These are phyloP conservation scores for Trichophyton rubrum DNA, from an alignment of 2,329 filamentous ascomycete species.

Conservation along the genomic window DNA sequence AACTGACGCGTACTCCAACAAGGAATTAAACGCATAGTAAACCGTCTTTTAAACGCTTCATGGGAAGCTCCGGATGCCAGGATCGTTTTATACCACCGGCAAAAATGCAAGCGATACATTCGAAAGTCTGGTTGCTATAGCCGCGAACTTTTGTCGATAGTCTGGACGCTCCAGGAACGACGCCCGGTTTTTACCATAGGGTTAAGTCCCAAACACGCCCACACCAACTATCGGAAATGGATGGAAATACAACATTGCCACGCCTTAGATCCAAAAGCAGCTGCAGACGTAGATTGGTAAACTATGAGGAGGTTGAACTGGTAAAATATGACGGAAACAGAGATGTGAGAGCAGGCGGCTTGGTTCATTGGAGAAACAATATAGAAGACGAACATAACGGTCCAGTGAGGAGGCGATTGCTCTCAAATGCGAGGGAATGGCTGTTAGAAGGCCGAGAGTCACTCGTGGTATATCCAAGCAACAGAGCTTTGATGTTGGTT, in stretches of 20 bases:
- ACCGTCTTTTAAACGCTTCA: conserved; percentile 31
- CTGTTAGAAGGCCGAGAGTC: neutral
- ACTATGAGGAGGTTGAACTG: conserved; percentile 61
- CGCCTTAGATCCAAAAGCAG: conserved; percentile 37
- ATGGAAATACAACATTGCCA: conserved; percentile 44
- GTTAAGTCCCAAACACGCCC: conserved; percentile 9
- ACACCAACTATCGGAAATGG: conserved; percentile 31
- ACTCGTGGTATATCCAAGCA: neutral
- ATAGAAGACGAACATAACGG: neutral
- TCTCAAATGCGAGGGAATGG: neutral
- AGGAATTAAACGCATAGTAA: conserved; percentile 34
- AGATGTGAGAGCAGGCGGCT: neutral
- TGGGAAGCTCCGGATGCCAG: conserved; percentile 35
- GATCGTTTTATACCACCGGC: conserved; percentile 23
- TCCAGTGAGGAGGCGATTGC: neutral
- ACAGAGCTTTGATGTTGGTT: neutral
- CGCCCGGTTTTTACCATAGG: conserved; percentile 9
- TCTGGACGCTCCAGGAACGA: conserved; percentile 11
- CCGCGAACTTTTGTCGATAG: conserved; percentile 48
- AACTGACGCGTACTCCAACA: conserved; percentile 35
- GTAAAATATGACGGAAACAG: neutral
- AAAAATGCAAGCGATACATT: conserved; percentile 43
- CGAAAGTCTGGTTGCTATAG: conserved; percentile 56
- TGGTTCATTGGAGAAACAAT: conserved; percentile 9
- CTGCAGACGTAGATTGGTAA: conserved; percentile 41